phyloP scores from a whole-genome alignment of 2,329 filamentous ascomycete species.

The Lasiodiplodia citricola region DNA sequence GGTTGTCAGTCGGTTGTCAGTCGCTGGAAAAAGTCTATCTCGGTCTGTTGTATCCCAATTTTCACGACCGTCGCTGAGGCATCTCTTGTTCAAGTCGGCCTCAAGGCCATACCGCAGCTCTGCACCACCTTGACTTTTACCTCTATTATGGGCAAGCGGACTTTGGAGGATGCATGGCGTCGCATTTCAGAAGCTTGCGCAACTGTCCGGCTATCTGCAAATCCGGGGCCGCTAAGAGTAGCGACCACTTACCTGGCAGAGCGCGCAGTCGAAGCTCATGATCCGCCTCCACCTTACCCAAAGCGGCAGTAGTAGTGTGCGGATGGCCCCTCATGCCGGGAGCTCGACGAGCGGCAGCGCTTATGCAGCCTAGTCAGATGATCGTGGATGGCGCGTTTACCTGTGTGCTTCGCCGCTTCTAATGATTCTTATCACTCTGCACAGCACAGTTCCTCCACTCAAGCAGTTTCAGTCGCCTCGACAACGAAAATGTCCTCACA shows the following conservation, averaged over 20 bases:
- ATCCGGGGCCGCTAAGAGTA: not conserved
- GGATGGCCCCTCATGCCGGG: not conserved
- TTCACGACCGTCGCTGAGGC: not conserved
- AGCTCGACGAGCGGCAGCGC: constrained; percentile 18
- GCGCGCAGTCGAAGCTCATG: not conserved
- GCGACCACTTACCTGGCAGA: not conserved
- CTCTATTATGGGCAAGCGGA: not conserved
- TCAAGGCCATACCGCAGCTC: not conserved
- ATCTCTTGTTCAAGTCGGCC: not conserved
- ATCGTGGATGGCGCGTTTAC: constrained; percentile 6
- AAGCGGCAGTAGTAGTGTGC: constrained; percentile 3
- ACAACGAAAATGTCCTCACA: constrained; percentile 16
- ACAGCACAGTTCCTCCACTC: not conserved
- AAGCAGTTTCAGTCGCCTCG: not conserved
- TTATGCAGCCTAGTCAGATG: constrained; percentile 26
- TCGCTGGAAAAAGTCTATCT: not conserved
- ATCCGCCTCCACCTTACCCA: not conserved
- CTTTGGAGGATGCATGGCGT: not conserved
- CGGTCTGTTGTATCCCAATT: not conserved
- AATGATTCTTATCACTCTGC: not conserved
- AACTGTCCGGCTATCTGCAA: not conserved
- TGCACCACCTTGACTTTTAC: not conserved
- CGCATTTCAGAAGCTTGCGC: not conserved
- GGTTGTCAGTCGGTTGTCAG: not conserved
- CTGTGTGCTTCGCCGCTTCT: not conserved